Base-by-base conservation (phyloP, 1,139 yeast genomes). In the Waltiozyma sp. region DNA sequence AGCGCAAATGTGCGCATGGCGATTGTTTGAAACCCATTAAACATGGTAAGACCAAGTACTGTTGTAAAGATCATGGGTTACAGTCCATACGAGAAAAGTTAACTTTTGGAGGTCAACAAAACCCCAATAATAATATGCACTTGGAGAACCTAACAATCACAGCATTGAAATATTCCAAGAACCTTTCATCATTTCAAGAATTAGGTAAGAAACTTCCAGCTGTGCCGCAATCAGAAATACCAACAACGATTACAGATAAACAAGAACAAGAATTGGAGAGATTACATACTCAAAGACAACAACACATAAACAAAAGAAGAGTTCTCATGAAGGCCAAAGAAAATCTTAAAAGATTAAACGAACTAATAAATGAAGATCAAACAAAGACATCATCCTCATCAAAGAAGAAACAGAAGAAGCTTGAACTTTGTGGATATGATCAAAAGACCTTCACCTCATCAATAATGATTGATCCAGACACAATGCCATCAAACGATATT, bases 21-120 rank as follows among this genome's bases (percentile, higher is more conserved):
- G 62, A 59, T 1, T 89, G 97, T 57, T 70, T 61, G 48, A 67
- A 70, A 42, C 86, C 93, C 0, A 76, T 85, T 28, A 47, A 48
- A 3, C 61, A 59, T 9, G 54, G 51, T 28, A 47, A 46, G 14
- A 76, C 88, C 38, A 87, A 88, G 59, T 89, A 85, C 59, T 89
- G 97, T 58, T 64, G 77, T 19, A 70, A 68, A 26, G 83, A 75
- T 33, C 95, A 89, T 60, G 96, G 95, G 0, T 46, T 73, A 21
- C 54, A 58, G 45, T 87, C 68, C 54, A 70, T 85, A 66, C 59
- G 58, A 43, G 49, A 14, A 31, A 14, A 31, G 34, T 5, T 15
- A 46, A 2, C 42, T 44, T 1, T 11, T 50, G 67, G 40, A 44
- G 60, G 16, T 14, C 19, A 26, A 48, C 52, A 9, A 55, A 56